A percentile compares a stretch with the other conserved stretches of the same genome.
Conservation (phyloP, 2,329 filamentous ascomycete genomes). For the Verticillium dahliae region DNA sequence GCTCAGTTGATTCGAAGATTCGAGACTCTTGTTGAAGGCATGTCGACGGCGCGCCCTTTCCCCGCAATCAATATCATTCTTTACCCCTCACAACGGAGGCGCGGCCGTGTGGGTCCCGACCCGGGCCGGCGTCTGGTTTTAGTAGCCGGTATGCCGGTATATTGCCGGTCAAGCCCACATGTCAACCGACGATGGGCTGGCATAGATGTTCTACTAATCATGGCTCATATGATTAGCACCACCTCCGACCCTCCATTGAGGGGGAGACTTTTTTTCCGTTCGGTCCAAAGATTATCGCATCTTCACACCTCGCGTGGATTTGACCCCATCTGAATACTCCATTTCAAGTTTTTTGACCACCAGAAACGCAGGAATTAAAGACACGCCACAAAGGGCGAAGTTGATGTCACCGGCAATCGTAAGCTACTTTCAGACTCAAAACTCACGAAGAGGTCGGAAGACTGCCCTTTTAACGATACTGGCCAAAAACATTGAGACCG, state of each 20-base stretch:
- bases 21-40: neutral
- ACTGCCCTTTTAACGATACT: slow-evolving; percentile 23
- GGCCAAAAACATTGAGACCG: slow-evolving; percentile 27
- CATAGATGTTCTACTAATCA: no score
- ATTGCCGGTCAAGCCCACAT: neutral
- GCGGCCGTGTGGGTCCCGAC: neutral
- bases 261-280: no score
- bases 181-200: neutral
- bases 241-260: no score
- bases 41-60: neutral
- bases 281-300: neutral
- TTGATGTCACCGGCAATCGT: slow-evolving; percentile 10
- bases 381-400: slow-evolving; percentile 11
- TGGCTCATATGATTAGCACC: no score
- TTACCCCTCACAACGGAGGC: neutral
- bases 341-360: slow-evolving; percentile 6
- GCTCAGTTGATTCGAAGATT: neutral
- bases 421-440: neutral
- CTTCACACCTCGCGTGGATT: neutral
- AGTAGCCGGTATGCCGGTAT: neutral
- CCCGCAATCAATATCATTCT: neutral
- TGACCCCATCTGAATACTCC: neutral
- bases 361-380: slow-evolving; percentile 8
- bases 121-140: neutral
- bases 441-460: slow-evolving; percentile 17